Evolutionary conservation across 2,329 filamentous ascomycete genomes (phyloP).

Genomic region (Daldinia sp.): DNA sequence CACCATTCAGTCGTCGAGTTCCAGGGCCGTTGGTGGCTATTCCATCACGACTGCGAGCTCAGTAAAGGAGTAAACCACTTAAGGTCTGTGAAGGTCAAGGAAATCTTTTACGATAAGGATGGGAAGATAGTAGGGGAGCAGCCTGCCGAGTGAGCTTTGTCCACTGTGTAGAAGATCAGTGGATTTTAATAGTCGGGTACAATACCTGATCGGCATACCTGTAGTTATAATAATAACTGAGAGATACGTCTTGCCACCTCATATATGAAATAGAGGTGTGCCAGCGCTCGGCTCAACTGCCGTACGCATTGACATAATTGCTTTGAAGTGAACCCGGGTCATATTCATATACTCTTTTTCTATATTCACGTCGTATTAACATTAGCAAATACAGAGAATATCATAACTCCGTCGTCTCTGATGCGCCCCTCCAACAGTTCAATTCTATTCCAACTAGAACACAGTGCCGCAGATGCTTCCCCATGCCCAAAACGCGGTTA

Average conservation of each 20-base stretch:
- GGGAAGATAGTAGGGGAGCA: slow-evolving; percentile 65
- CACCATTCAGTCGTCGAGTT: slow-evolving; percentile 83
- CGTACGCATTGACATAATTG: background rate
- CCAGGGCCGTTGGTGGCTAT: slow-evolving; percentile 74
- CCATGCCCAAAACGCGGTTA: background rate
- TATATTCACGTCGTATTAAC: background rate
- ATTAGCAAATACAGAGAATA: no score
- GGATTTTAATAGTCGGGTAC: no score
- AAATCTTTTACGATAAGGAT: slow-evolving; percentile 74
- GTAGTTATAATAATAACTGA: background rate
- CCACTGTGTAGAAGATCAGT: background rate
- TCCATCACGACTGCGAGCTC: slow-evolving; percentile 77
- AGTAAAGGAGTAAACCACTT: slow-evolving; percentile 75
- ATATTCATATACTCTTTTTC: background rate
- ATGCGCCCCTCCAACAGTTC: no score
- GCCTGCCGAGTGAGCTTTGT: slow-evolving; percentile 35
- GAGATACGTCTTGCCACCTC: no score
- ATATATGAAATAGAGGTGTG: background rate
- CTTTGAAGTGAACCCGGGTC: background rate
- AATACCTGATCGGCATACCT: no score
- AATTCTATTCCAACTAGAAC: background rate
- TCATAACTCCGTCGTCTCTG: background rate
- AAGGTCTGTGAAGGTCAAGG: slow-evolving; percentile 76
- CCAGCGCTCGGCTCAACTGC: background rate
- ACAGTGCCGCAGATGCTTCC: background rate